Base-by-base conservation (phyloP, 2,329 filamentous ascomycete genomes). In the Trichoderma endophyticum region DNA sequence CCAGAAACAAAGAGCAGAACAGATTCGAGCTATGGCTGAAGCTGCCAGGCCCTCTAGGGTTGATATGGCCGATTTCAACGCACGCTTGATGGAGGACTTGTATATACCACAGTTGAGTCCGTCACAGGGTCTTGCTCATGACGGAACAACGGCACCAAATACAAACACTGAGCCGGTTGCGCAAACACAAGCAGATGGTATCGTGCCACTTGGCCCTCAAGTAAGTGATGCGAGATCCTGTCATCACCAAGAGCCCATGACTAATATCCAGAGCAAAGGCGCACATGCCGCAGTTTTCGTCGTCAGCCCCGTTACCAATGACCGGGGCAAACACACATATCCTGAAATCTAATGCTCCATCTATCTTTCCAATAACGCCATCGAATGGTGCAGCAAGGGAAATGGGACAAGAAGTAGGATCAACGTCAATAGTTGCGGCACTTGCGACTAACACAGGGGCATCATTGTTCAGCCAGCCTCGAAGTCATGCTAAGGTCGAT, bases 291-390 rank as follows among this genome's bases (percentile, higher is more conserved):
- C 30, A 56, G n/a, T 36, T 61, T n/a, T n/a, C 56, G 26, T 73
- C 73, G 11, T 60, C 75, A 18, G 73, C 73, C 1, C 80, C 80
- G 9, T 73, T 80, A 71, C 82, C 82, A 4, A 78, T 83, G 32
- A 73, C 75, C 12, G 79, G 82, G 51, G 75, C 81, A 21, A 80
- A 83, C 62, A 83, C 82, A 2, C 83, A 77, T 70, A 82, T 84
- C 57, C 57, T 21, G 9, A 60, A 12, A n/a, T 60, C 57, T 14
- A 34, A 34, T 21, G 9, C 28, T 12, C n/a, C 43, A 1, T 1
- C n/a, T 60, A 14, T 32, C 12, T 34, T 60, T 60, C 57, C 28
- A 60, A 32, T 30, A 60, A 34, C 18, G 28, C 57, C 57, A n/a
- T n/a, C 28, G 18, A 60, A 21, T 30, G 28, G n/a, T 26, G 26